Percentiles rank a stretch among this genome's conserved stretches.
phyloP scores from a whole-genome alignment of 192 early-diverging fungal genomes.

The Coemansia pectinata region DNA sequence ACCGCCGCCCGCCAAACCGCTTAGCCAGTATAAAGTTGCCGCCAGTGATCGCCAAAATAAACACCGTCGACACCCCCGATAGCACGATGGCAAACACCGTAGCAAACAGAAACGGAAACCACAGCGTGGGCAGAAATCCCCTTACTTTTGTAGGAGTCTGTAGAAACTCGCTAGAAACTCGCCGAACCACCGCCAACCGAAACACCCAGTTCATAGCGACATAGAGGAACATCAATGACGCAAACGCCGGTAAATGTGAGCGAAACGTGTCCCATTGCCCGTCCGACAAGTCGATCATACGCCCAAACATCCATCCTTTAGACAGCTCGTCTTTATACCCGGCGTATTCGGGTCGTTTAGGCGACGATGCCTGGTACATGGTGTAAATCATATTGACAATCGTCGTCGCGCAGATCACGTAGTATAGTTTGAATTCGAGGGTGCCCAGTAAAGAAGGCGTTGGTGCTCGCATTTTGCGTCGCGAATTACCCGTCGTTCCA shows the following conservation, averaged over 20 bases:
- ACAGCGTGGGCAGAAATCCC: conserved; percentile 46
- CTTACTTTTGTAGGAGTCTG: not conserved
- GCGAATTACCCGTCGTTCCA: conserved; percentile 21
- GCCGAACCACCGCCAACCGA: conserved; percentile 4
- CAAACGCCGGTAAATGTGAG: conserved; percentile 57
- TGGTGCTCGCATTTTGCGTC: conserved; percentile 80
- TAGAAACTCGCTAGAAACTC: not conserved
- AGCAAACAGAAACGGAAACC: conserved; percentile 63
- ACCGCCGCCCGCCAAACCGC: conserved; percentile 47
- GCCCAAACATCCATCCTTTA: conserved; percentile 72
- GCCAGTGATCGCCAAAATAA: conserved; percentile 65
- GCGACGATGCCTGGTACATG: conserved; percentile 54
- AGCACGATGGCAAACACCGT: conserved; percentile 64
- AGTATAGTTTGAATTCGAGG: conserved; percentile 77
- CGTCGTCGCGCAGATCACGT: conserved; percentile 57
- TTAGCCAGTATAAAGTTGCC: conserved; percentile 71
- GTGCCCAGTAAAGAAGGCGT: conserved; percentile 63
- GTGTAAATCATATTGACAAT: conserved; percentile 70
- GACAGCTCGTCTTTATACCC: conserved; percentile 49
- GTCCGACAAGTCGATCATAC: conserved; percentile 60
- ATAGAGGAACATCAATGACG: conserved; percentile 30
- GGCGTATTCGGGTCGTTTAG: conserved; percentile 37
- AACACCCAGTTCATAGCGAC: conserved; percentile 33
- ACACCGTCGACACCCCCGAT: conserved; percentile 75
- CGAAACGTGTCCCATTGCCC: conserved; percentile 54